Conservation (phyloP, 345 rosid species). For the Arabidopsis arenosa region DNA sequence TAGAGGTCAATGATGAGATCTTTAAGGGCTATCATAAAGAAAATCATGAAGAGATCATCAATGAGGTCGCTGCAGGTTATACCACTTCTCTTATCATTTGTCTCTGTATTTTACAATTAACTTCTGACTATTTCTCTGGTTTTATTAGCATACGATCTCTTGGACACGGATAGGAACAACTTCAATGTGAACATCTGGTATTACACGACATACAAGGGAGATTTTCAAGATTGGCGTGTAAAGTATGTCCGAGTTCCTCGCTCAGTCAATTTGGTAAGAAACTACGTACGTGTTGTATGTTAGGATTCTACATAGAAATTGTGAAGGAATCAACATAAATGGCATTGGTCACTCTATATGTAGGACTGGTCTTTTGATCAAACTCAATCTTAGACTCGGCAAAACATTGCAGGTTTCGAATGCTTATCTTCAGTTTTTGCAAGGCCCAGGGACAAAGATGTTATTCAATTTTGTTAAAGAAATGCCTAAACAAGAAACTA, state of each 20-base stretch:
- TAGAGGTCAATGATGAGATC: conserved; percentile 67
- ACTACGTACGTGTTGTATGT: background rate
- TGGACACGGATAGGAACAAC: conserved; percentile 59
- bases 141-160: conserved; percentile 81
- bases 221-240: conserved; percentile 3
- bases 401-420: conserved; percentile 62
- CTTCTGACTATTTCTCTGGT: background rate
- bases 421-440: conserved; percentile 68
- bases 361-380: conserved; percentile 38
- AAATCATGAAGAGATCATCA: conserved; percentile 55
- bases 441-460: conserved; percentile 59
- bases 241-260: conserved; percentile 68
- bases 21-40: conserved; percentile 63
- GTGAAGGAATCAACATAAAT: background rate
- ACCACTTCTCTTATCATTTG: conserved; percentile 12
- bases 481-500: conserved; percentile 66
- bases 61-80: conserved; percentile 76
- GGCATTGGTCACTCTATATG: background rate
- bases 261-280: conserved; percentile 75
- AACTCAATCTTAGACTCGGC: conserved; percentile 48
- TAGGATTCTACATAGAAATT: background rate
- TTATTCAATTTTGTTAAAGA: conserved; percentile 73
- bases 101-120: background rate
- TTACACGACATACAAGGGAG: conserved; percentile 64
- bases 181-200: conserved; percentile 85